Conservation (phyloP, 2,329 filamentous ascomycete genomes). For the Ascochyta clinopodiicola region DNA sequence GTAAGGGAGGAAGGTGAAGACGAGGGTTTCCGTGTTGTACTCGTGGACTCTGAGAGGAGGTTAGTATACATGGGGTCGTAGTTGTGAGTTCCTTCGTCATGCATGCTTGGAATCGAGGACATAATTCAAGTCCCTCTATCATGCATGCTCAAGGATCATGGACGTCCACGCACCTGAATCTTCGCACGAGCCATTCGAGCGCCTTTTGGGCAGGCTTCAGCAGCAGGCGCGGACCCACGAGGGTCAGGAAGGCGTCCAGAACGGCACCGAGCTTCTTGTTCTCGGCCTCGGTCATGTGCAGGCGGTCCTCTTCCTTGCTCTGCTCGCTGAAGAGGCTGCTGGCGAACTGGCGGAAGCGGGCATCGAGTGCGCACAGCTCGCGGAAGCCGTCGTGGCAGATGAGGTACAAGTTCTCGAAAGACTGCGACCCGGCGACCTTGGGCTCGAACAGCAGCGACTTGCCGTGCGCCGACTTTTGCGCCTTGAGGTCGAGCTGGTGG, state of each 20-base stretch:
- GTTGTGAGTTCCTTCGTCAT: no score
- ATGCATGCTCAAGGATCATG: no score
- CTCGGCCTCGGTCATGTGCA: slow-evolving; percentile 79
- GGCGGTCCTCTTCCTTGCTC: slow-evolving; percentile 87
- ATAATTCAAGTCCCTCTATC: no score
- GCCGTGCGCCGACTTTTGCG: slow-evolving; percentile 88
- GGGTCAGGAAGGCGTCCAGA: slow-evolving; percentile 80
- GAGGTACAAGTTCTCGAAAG: slow-evolving; percentile 85
- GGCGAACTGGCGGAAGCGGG: slow-evolving; percentile 76
- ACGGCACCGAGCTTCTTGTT: slow-evolving; percentile 81
- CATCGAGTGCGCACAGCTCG: slow-evolving; percentile 87
- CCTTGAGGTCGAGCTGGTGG: slow-evolving; percentile 88
- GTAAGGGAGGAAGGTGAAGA: slow-evolving; percentile 91
- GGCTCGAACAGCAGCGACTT: slow-evolving; percentile 95
- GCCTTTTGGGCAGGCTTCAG: slow-evolving; percentile 89
- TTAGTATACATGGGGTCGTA: slow-evolving; percentile 4
- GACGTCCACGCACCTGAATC: slow-evolving; percentile 72
- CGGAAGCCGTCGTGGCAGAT: slow-evolving; percentile 89
- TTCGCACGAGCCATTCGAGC: slow-evolving; percentile 90
- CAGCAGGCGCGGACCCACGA: slow-evolving; percentile 77
- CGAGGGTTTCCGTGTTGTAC: slow-evolving; percentile 78
- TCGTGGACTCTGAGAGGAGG: slow-evolving; percentile 75
- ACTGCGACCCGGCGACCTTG: slow-evolving; percentile 83
- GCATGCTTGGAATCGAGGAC: no score
- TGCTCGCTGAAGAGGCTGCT: slow-evolving; percentile 89